These are phyloP conservation scores for Fusarium sp. DNA, from an alignment of 2,329 filamentous ascomycete genomes.

Conservation along the genomic window DNA sequence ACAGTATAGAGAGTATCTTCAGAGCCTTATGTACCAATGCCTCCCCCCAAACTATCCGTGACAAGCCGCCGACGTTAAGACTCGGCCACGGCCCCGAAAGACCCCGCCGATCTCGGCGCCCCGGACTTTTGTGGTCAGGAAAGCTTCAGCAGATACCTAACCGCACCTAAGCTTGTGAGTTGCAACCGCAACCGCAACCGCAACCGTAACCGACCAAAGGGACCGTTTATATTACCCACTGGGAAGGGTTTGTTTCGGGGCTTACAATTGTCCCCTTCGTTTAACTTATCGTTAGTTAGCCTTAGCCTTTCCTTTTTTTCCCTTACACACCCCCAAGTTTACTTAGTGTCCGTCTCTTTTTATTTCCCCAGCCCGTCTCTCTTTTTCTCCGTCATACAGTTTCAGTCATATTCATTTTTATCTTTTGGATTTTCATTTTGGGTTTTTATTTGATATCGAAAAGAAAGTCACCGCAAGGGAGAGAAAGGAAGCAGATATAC, in stretches of 20 bases:
- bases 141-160: constrained; percentile 5
- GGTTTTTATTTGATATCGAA: not conserved
- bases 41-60: constrained; percentile 1
- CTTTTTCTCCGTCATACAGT: not conserved
- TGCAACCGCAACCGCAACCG: too few species aligned
- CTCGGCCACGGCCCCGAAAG: constrained; percentile 31
- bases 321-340: constrained; percentile 1
- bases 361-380: constrained; percentile 1
- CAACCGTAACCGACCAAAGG: too few species aligned
- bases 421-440: not conserved
- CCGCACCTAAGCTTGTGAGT: not conserved
- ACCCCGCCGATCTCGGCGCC: constrained; percentile 31
- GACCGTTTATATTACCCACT: constrained; percentile 12
- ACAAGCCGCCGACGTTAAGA: constrained; percentile 28
- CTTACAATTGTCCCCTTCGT: constrained; percentile 4
- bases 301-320: constrained; percentile 5
- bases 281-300: not conserved
- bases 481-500: not conserved
- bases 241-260: constrained; percentile 20
- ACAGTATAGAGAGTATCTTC: not conserved
- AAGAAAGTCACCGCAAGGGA: not conserved
- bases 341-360: not conserved
- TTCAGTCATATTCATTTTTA: not conserved
- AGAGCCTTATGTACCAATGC: not conserved
- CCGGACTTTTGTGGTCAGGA: constrained; percentile 5